Percentiles rank a stretch among this genome's conserved stretches.
Evolutionary conservation across 176 grass and related monocot species (phyloP).

Genomic region (Coix lacrymajobi): DNA sequence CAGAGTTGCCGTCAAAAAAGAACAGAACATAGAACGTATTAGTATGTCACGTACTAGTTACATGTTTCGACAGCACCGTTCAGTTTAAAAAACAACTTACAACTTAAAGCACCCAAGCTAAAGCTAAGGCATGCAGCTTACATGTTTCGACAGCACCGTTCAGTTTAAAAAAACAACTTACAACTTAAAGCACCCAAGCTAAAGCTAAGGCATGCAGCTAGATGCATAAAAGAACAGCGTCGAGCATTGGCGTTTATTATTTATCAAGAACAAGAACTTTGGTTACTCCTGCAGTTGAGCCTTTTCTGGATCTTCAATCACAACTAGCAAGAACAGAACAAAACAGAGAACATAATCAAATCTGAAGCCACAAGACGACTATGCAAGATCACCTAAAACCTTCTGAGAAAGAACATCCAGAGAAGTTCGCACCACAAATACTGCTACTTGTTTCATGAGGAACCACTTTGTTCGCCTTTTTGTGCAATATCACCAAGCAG

Average conservation of each 20-base stretch:
- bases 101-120: neutral
- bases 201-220: neutral
- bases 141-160: neutral
- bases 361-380: neutral
- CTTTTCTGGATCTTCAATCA: neutral
- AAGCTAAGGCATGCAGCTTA: neutral
- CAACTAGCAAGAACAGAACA: neutral
- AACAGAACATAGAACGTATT: neutral
- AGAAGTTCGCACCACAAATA: neutral
- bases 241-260: conserved; percentile 17
- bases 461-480: conserved; percentile 23
- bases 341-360: neutral
- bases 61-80: neutral
- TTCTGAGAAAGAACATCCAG: neutral
- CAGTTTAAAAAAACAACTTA: neutral
- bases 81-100: neutral
- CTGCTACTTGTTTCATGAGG: conserved; percentile 26
- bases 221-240: neutral
- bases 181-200: neutral
- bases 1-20: neutral
- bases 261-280: conserved; percentile 4
- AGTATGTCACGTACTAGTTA: neutral
- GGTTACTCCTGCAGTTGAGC: neutral
- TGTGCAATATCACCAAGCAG: conserved; percentile 42
- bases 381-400: neutral